Evolutionary conservation across 2,329 filamentous ascomycete genomes (phyloP), one percentile per base, ranked within the genome.

Genomic region (Penicillium griseofulvum): DNA sequence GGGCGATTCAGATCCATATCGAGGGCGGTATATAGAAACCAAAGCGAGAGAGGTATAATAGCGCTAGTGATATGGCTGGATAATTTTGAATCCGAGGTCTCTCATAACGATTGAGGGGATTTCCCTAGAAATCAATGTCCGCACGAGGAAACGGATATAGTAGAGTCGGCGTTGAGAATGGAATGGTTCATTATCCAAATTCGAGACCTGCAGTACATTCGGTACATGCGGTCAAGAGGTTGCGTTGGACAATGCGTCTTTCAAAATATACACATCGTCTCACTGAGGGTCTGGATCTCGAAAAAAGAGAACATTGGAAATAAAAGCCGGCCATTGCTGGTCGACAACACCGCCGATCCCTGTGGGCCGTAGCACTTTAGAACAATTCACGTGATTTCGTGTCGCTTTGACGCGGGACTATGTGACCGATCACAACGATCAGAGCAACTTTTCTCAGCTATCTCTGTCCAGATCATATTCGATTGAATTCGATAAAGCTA

Each of bases 321-420:
- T 39, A 38, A 44, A 22, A 50, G 17, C 52, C 52, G 39, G 52
- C 38, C 39, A 51, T 44, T 33, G 33, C 39, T 44, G 46, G 31
- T 54, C 50, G 52, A 49, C 16, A 31, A 29, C 14, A 24, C 26
- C 36, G 55, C 55, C 44, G 60, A 63, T 64, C 60, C 10, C 37
- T 47, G 59, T 61, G 60, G 58, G 58, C 36, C 54, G 37, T 14
- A 10, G 42, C 49, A 49, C 49, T 45, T 52, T 61, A 52, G 50
- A 17, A 11, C 36, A 9, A n/a, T 19, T 38, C 63, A 65, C 58
- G 62, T 65, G 63, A 65, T 33, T 58, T 62, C 63, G 62, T 62
- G 63, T 65, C 54, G 49, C 52, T 29, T 54, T 22, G 46, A 55
- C 62, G 62, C 63, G 60, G 48, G 34, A 44, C 39, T 33, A 59